These are phyloP conservation scores for Escovopsis sp. DNA, from an alignment of 2,329 filamentous ascomycete species.

Conservation along the genomic window DNA sequence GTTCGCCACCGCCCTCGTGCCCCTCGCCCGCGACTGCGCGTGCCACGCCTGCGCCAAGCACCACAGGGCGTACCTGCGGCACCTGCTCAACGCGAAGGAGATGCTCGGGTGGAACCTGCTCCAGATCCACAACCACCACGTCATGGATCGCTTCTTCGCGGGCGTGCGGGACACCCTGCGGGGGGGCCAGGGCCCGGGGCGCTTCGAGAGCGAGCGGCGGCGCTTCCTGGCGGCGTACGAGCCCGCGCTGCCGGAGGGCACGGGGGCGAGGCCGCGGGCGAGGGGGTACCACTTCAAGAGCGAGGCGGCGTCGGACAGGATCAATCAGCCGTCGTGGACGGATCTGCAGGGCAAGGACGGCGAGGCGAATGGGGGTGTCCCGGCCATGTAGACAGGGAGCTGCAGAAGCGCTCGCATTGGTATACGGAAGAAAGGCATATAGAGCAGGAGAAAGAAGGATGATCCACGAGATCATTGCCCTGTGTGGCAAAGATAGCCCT, in stretches of 20 bases:
- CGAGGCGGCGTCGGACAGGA: conserved; percentile 47
- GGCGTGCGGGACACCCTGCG: conserved; percentile 53
- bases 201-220: conserved; percentile 39
- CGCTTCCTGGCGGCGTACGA: conserved; percentile 45
- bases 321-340: conserved; percentile 53
- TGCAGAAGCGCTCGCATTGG: too few relatives aligned
- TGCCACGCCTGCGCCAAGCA: conserved; percentile 79
- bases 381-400: too few relatives aligned
- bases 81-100: conserved; percentile 78
- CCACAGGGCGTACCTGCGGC: conserved; percentile 74
- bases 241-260: conserved; percentile 53
- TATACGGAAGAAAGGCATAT: too few relatives aligned
- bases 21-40: conserved; percentile 47
- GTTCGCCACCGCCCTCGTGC: conserved; percentile 45
- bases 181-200: conserved; percentile 29
- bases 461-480: too few relatives aligned
- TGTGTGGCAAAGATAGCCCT: too few relatives aligned
- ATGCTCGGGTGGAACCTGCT: conserved; percentile 93
- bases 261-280: conserved; percentile 61
- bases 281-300: conserved; percentile 73
- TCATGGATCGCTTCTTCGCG: conserved; percentile 58
- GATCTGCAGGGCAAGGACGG: conserved; percentile 22
- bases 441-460: too few relatives aligned
- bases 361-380: background rate
- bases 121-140: conserved; percentile 77